Conservation (phyloP, 139 green algal species). For the Desmodesmus armatus region DNA sequence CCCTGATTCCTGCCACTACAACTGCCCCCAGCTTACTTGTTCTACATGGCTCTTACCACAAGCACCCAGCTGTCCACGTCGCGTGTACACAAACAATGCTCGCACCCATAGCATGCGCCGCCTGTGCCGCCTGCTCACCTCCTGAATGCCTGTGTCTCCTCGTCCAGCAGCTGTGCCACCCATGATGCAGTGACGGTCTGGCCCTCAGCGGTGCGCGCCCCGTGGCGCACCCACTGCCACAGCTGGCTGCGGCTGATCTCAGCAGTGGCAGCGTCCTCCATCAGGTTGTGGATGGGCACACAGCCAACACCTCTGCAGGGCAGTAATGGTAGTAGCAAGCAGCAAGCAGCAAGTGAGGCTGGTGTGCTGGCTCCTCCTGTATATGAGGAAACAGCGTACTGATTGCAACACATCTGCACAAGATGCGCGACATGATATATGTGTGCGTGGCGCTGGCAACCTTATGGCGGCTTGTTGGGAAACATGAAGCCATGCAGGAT, state of each 20-base stretch:
- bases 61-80: too few relatives aligned
- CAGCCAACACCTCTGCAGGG: constrained; percentile 75
- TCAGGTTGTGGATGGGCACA: constrained; percentile 91
- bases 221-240: constrained; percentile 89
- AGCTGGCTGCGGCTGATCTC: constrained; percentile 83
- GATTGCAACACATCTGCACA: neutral
- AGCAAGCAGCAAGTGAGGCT: too few relatives aligned
- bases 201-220: constrained; percentile 71
- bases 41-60: too few relatives aligned
- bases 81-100: too few relatives aligned
- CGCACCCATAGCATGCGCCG: too few relatives aligned
- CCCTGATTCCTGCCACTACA: too few relatives aligned
- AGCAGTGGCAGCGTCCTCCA: constrained; percentile 94
- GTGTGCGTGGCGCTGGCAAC: too few relatives aligned
- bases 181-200: constrained; percentile 65
- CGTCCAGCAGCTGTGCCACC: constrained; percentile 68
- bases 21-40: too few relatives aligned
- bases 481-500: too few relatives aligned
- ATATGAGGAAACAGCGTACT: too few relatives aligned
- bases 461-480: too few relatives aligned
- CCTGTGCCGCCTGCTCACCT: constrained; percentile 6
- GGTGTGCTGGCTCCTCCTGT: too few relatives aligned
- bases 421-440: neutral
- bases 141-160: constrained; percentile 63
- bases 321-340: neutral